Evolutionary conservation across 352 stramenopile genomes (phyloP).

Genomic region (Globisporangium middletonii): DNA sequence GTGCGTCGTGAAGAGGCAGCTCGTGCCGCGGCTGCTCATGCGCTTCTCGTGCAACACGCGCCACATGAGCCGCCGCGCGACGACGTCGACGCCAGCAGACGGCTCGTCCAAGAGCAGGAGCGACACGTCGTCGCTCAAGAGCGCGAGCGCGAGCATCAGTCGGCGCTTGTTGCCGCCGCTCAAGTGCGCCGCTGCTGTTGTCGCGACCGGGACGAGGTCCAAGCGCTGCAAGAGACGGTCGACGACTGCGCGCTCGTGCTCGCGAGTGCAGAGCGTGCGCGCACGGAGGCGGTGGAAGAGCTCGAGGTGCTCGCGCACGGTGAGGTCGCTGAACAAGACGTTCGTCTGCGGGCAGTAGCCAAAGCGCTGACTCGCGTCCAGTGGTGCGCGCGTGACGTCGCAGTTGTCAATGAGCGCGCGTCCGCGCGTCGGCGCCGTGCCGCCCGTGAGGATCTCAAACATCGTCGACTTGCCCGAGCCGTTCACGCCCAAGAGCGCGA

Average conservation of each 20-base stretch:
- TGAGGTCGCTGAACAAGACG: constrained; percentile 68
- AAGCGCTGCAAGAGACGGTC: constrained; percentile 42
- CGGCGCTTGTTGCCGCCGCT: constrained; percentile 81
- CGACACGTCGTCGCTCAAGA: constrained; percentile 59
- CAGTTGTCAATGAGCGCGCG: constrained; percentile 45
- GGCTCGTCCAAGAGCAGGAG: constrained; percentile 78
- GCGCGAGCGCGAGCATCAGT: constrained; percentile 67
- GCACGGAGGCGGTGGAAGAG: constrained; percentile 59
- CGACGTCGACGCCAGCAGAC: constrained; percentile 75
- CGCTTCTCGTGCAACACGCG: constrained; percentile 62
- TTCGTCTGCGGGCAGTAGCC: constrained; percentile 84
- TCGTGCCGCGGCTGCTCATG: constrained; percentile 32
- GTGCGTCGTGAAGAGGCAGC: constrained; percentile 81
- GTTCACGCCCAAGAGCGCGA: constrained; percentile 93
- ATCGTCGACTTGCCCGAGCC: constrained; percentile 96
- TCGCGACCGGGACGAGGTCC: constrained; percentile 57
- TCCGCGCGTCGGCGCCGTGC: constrained; percentile 69
- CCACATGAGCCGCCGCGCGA: constrained; percentile 76
- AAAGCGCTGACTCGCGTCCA: constrained; percentile 43
- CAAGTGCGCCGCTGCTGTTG: constrained; percentile 47
- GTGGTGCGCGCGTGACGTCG: constrained; percentile 53
- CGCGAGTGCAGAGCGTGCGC: constrained; percentile 15
- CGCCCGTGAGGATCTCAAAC: constrained; percentile 94
- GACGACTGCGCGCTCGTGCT: constrained; percentile 26
- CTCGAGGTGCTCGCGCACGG: constrained; percentile 64